Evolutionary conservation across 1,284 basidiomycete genomes (phyloP), one percentile per base, ranked within the genome.

Genomic region (Leccinum variabile): DNA sequence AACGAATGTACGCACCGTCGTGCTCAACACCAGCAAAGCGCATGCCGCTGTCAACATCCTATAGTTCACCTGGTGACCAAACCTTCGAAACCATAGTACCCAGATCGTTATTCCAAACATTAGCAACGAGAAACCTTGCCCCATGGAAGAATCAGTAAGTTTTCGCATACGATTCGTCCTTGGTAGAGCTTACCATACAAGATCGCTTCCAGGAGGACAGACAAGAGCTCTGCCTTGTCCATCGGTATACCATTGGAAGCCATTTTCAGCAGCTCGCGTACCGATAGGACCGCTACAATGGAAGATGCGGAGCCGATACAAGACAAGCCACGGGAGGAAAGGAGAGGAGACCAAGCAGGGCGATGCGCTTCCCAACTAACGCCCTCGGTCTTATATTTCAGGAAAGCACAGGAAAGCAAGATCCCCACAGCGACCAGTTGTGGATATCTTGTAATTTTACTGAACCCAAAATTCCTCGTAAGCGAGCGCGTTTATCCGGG

Each of bases 21-120:
- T 69, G 53, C 69, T 69, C 4, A 69, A 52, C 33, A 63, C 6
- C 22, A 69, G 22, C 16, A 69, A 56, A 41, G 55, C 28, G 22
- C 63, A 69, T 22, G 68, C 63, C 22, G 50, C 56, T 9, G 32
- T 8, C 4, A 71, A 11, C 53, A 68, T 63, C 54, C 41, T 69
- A 25, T 3, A 22, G 25, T 68, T 66, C 39, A 66, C 33, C 14
- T 22, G 41, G 32, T 39, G 22, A 2, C 60, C 54, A 2, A 62
- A 50, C 16, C 54, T 58, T 33, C 49, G 56, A 30, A 39, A 59
- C 16, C 37, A 52, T 16, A 69, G 5, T 7, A 35, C 53, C 69
- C 67, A 68, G 25, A 71, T 53, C 13, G 69, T 60, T 9, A 66
- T 60, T 39, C 56, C 54, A 25, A 69, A 69, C 69, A 69, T 68